phyloP scores from a whole-genome alignment of 129 eudicot species.

The Artemisia annua region DNA sequence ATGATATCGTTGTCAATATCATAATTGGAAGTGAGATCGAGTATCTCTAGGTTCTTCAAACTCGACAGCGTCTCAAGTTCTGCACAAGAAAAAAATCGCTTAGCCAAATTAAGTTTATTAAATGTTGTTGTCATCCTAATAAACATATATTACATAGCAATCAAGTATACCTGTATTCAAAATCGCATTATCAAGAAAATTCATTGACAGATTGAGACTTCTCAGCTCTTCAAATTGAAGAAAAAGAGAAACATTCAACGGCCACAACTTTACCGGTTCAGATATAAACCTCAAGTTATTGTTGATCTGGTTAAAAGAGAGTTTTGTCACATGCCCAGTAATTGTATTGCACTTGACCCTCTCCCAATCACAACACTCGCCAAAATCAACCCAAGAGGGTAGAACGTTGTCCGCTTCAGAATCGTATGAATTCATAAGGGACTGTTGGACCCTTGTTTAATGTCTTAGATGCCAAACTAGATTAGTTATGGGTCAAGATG shows the following conservation, averaged over 20 bases:
- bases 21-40: neutral
- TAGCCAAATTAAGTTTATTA: neutral
- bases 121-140: neutral
- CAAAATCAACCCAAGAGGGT: too few species aligned
- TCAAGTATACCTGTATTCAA: conserved; percentile 5
- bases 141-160: neutral
- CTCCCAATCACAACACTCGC: too few species aligned
- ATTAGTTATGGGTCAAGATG: too few species aligned
- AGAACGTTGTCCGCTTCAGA: too few species aligned
- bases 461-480: too few species aligned
- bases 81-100: neutral
- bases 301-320: too few species aligned
- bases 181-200: neutral
- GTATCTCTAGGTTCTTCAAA: conserved; percentile 22
- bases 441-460: too few species aligned
- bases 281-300: too few species aligned
- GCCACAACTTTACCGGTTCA: too few species aligned
- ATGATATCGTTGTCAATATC: neutral
- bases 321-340: too few species aligned
- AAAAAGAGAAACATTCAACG: conserved; percentile 17
- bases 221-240: conserved; percentile 25
- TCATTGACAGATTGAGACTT: conserved; percentile 17
- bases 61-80: neutral
- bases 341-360: too few species aligned
- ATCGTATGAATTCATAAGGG: too few species aligned